Percentiles rank a stretch among this genome's conserved stretches.
Evolutionary conservation across 2,329 filamentous ascomycete genomes (phyloP).

Genomic region (Hypoxylon sp.): DNA sequence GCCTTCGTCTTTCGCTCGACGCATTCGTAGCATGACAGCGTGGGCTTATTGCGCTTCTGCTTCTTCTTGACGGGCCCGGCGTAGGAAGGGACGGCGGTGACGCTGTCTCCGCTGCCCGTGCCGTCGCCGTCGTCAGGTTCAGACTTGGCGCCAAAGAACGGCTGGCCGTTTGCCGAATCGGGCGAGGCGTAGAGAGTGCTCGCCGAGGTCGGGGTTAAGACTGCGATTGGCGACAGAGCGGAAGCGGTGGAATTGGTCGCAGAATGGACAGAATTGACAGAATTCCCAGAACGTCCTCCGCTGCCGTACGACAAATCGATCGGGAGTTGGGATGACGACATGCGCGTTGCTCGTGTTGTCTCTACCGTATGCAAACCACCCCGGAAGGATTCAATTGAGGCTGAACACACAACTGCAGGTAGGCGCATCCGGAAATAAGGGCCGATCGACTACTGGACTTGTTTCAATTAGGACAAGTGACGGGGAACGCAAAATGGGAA

Average conservation of each 20-base stretch:
- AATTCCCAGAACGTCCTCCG: constrained; percentile 42
- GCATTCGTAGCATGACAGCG: constrained; percentile 81
- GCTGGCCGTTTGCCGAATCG: constrained; percentile 45
- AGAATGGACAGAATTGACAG: constrained; percentile 31
- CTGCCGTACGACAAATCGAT: constrained; percentile 49
- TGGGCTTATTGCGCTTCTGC: constrained; percentile 88
- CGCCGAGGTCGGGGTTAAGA: constrained; percentile 49
- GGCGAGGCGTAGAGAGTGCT: constrained; percentile 49
- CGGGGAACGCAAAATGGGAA: constrained; percentile 42
- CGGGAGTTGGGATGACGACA: constrained; percentile 50
- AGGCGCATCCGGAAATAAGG: constrained; percentile 44
- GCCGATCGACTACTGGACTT: constrained; percentile 40
- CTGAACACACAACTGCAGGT: constrained; percentile 38
- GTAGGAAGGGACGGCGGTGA: constrained; percentile 40
- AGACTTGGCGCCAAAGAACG: constrained; percentile 48
- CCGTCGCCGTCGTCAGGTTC: constrained; percentile 50
- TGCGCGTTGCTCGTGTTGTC: constrained; percentile 38
- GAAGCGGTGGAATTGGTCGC: constrained; percentile 28
- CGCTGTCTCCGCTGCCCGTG: constrained; percentile 44
- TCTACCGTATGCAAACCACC: constrained; percentile 17
- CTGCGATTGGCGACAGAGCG: constrained; percentile 45
- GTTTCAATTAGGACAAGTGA: constrained; percentile 45
- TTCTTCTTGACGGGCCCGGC: constrained; percentile 70
- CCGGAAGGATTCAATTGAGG: constrained; percentile 43
- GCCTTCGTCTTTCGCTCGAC: constrained; percentile 87